Percentiles rank a stretch among this genome's conserved stretches.
phyloP scores from a whole-genome alignment of 805 yeast species.

The Martiniozyma abietophila region DNA sequence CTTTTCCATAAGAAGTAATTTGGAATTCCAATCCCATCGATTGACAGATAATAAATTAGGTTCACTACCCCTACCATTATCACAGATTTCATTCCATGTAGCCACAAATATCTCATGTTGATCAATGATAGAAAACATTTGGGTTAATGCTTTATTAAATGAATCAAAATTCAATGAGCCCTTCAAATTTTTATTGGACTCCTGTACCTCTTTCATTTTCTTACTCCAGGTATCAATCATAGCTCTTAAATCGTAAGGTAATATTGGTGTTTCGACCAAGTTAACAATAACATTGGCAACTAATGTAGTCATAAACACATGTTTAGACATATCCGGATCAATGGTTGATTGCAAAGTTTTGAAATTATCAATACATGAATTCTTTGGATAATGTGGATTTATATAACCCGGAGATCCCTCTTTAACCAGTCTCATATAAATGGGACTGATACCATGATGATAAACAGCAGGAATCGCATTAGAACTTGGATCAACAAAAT shows the following conservation, averaged over 20 bases:
- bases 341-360: slow-evolving; percentile 39
- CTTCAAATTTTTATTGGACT: slow-evolving; percentile 1
- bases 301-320: slow-evolving; percentile 46
- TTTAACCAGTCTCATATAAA: slow-evolving; percentile 43
- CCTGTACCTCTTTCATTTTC: slow-evolving; percentile 36
- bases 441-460: slow-evolving; percentile 57
- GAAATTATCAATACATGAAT: slow-evolving; percentile 58
- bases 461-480: slow-evolving; percentile 47
- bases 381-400: slow-evolving; percentile 31
- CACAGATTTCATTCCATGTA: slow-evolving; percentile 55
- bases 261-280: slow-evolving; percentile 64
- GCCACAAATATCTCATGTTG: slow-evolving; percentile 45
- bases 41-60: slow-evolving; percentile 63
- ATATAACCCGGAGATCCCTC: slow-evolving; percentile 18
- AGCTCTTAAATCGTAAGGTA: slow-evolving; percentile 54
- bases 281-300: slow-evolving; percentile 45
- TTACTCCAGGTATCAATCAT: slow-evolving; percentile 36
- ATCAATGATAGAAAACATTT: slow-evolving; percentile 35
- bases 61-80: slow-evolving; percentile 51
- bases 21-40: slow-evolving; percentile 77
- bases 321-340: slow-evolving; percentile 50
- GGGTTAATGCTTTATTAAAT: slow-evolving; percentile 23
- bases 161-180: slow-evolving; percentile 17
- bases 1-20: slow-evolving; percentile 46
- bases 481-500: slow-evolving; percentile 3